Percentiles rank a stretch among this genome's conserved stretches.
phyloP scores from a whole-genome alignment of 1,139 yeast genomes.

The Wickerhamiella infanticola region DNA sequence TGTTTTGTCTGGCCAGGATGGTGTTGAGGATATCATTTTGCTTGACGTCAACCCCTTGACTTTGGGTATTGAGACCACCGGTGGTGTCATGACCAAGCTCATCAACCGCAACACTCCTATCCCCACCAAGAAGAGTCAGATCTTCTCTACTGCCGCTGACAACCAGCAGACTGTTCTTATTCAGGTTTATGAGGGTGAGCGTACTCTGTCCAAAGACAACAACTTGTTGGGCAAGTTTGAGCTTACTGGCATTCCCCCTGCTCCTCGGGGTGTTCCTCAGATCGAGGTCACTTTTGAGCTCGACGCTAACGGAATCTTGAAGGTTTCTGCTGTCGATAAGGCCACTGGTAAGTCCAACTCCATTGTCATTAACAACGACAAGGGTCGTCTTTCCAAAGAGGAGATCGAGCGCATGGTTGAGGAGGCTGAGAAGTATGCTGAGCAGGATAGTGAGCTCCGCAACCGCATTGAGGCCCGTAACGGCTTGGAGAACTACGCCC shows the following conservation, averaged over 20 bases:
- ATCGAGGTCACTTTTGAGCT: conserved; percentile 89
- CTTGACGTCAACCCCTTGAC: conserved; percentile 91
- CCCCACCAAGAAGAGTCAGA: conserved; percentile 93
- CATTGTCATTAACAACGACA: conserved; percentile 89
- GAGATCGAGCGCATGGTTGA: conserved; percentile 90
- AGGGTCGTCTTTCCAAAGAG: conserved; percentile 87
- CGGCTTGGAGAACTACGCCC: conserved; percentile 78
- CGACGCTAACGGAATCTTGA: conserved; percentile 91
- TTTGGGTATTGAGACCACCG: conserved; percentile 91
- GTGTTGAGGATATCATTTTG: conserved; percentile 70
- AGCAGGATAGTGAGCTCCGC: conserved; percentile 70
- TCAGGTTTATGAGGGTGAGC: conserved; percentile 95
- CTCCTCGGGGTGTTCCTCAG: conserved; percentile 97
- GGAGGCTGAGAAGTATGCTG: conserved; percentile 84
- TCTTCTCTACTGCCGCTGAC: conserved; percentile 92
- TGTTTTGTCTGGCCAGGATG: conserved; percentile 75
- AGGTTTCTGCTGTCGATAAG: conserved; percentile 87
- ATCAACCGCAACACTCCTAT: conserved; percentile 94
- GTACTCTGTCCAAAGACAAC: conserved; percentile 91
- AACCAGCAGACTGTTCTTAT: conserved; percentile 94
- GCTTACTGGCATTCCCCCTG: conserved; percentile 90
- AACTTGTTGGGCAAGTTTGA: conserved; percentile 92
- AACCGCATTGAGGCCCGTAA: conserved; percentile 78
- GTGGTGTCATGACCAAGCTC: conserved; percentile 95
- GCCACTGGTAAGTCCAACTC: conserved; percentile 95